Percentiles rank a stretch among this genome's conserved stretches.
Conservation (phyloP, 768 basidiomycete species). For the Russula emetica region DNA sequence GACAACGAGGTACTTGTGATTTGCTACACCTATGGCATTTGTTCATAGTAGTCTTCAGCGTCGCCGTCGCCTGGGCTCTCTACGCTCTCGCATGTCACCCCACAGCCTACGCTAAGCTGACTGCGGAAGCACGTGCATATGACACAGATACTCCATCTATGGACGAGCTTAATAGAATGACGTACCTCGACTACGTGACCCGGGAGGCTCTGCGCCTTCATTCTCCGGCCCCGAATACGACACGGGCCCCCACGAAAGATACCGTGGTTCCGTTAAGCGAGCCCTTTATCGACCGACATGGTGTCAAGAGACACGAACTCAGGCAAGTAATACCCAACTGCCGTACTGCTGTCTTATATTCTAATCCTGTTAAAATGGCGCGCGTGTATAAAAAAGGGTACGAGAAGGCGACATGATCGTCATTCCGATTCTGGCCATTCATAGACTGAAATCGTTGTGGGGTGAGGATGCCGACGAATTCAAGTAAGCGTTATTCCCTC, state of each 20-base stretch:
- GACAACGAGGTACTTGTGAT: conserved; percentile 43
- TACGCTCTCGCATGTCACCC: conserved; percentile 49
- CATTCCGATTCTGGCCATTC: conserved; percentile 20
- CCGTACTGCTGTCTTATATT: background rate
- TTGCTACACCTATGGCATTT: background rate
- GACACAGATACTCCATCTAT: conserved; percentile 57
- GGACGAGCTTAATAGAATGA: conserved; percentile 61
- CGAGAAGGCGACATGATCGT: conserved; percentile 19
- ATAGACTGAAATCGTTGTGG: conserved; percentile 26
- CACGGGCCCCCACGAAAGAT: conserved; percentile 24
- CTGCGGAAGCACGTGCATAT: conserved; percentile 52
- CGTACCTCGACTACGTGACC: conserved; percentile 49
- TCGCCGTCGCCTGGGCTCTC: conserved; percentile 54
- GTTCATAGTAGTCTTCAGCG: conserved; percentile 25
- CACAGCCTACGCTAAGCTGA: conserved; percentile 50
- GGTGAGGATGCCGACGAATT: conserved; percentile 30
- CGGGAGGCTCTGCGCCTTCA: conserved; percentile 24
- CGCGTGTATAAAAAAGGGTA: background rate
- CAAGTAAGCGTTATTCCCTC: conserved; percentile 28
- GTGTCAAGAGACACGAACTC: conserved; percentile 23
- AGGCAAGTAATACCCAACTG: conserved; percentile 13
- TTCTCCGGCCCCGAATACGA: conserved; percentile 23
- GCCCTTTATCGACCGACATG: conserved; percentile 28
- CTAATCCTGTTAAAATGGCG: background rate
- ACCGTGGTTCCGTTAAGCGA: conserved; percentile 21